Base-by-base conservation (phyloP, 257 asterid genomes). In the Salvia miltiorrhiza region DNA sequence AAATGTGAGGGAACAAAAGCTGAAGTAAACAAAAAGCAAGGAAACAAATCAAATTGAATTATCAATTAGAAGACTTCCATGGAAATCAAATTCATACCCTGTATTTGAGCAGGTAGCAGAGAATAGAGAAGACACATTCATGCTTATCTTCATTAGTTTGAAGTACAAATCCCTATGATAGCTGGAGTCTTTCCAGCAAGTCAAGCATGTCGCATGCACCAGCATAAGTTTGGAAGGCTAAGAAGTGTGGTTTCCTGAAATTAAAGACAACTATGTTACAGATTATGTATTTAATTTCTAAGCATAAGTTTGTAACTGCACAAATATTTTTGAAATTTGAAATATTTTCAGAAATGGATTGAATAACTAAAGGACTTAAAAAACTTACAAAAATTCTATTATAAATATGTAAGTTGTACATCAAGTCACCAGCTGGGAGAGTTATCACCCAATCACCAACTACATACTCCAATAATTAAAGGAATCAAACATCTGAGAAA, bases 61-160 rank as follows among this genome's bases (percentile, higher is more conserved):
- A 37, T 21, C 35, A n/a, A 32, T 32, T 12, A 65, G 9, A 9
- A 23, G 28, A 20, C 33, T 10, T 28, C 41, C 63, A 28, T 30
- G 50, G 39, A 21, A 37, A 66, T 11, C 21, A 50, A 66, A 21
- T 50, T 43, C 63, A 52, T 66, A 52, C 72, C 50, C 30, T 10
- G 17, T 35, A 35, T 59, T 59, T 58, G 43, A 57, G 33, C 26
- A 30, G 63, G 59, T 47, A 47, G 59, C 32, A 65, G 70, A 45
- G 10, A 1, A 30, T 30, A 30, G 6, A 30, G 35, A 30, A 30
- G 35, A 30, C 2, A 1, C 50, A 44, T 44, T 43, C 49, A n/a
- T 8, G 13, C 14, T 40, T 4, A 11, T 14, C 5, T 7, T 44
- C 50, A 4, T 44, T 44, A 10, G 12, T 19, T 44, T 44, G 50